Conservation (phyloP, 768 basidiomycete genomes). For the Mycena polygramma region DNA sequence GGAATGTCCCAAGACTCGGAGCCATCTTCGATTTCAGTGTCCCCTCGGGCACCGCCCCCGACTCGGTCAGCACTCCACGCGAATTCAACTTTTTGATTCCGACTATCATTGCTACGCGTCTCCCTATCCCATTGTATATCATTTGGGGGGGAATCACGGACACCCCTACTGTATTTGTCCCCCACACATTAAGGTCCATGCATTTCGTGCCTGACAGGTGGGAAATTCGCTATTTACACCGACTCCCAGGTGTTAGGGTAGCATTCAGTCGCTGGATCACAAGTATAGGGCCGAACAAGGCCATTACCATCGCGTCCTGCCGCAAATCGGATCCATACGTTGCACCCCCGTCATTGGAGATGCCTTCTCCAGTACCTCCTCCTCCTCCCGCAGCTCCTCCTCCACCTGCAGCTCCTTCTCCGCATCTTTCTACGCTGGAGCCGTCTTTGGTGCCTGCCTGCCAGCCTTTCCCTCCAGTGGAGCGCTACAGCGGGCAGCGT, state of each 20-base stretch:
- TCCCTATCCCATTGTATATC: constrained; percentile 4
- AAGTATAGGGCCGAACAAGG: too few species aligned
- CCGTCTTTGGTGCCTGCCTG: too few species aligned
- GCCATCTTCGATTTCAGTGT: constrained; percentile 32
- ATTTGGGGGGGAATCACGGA: background rate
- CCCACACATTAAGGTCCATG: background rate
- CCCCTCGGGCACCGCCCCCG: too few species aligned
- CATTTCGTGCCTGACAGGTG: background rate
- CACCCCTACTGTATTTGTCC: background rate
- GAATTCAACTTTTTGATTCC: background rate
- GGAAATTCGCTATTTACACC: background rate
- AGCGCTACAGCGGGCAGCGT: background rate
- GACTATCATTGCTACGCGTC: background rate
- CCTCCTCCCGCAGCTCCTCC: too few species aligned
- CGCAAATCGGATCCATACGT: too few species aligned
- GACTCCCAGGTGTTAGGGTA: background rate
- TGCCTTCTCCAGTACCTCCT: too few species aligned
- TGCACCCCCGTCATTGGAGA: too few species aligned
- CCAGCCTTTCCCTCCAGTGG: constrained; percentile 15
- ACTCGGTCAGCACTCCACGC: background rate
- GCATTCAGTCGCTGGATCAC: background rate
- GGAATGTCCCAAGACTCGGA: constrained; percentile 11
- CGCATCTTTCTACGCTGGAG: too few species aligned
- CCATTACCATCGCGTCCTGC: too few species aligned
- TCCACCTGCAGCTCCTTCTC: too few species aligned